Conservation (phyloP, 2,329 filamentous ascomycete species). For the Paracamarosporium sp. region DNA sequence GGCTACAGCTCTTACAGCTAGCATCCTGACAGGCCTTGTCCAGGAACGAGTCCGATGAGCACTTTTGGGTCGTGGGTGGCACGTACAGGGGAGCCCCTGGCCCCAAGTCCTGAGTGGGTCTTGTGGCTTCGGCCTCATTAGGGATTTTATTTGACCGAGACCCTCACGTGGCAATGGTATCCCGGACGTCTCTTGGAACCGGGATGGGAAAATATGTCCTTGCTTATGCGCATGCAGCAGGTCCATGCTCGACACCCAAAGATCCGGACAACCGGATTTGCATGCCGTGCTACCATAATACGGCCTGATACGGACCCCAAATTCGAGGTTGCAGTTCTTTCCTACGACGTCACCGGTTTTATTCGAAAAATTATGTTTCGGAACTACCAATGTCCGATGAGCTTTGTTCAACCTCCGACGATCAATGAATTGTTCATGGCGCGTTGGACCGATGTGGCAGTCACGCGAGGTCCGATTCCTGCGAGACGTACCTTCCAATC, state of each 20-base stretch:
- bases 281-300: constrained; percentile 5
- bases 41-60: constrained; percentile 32
- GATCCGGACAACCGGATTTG: constrained; percentile 24
- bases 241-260: constrained; percentile 22
- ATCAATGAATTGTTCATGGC: not conserved
- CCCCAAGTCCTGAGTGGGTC: constrained; percentile 25
- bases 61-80: constrained; percentile 31
- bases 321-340: constrained; percentile 17
- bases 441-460: constrained; percentile 9
- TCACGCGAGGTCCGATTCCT: constrained; percentile 15
- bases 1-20: constrained; percentile 24
- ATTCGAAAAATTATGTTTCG: not conserved
- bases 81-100: constrained; percentile 37
- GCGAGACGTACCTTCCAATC: constrained; percentile 35
- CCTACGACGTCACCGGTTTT: not conserved
- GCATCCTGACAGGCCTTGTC: constrained; percentile 18
- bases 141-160: constrained; percentile 30
- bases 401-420: not conserved
- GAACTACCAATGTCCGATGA: not conserved
- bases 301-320: constrained; percentile 16
- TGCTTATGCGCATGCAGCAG: constrained; percentile 12
- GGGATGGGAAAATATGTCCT: constrained; percentile 11
- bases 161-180: constrained; percentile 38
- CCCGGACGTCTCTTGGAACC: constrained; percentile 18
- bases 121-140: constrained; percentile 40